Percentiles rank a stretch among this genome's conserved stretches.
These are phyloP conservation scores for Phytophthora hibernalis DNA, from an alignment of 352 stramenopile genomes.

Conservation along the genomic window DNA sequence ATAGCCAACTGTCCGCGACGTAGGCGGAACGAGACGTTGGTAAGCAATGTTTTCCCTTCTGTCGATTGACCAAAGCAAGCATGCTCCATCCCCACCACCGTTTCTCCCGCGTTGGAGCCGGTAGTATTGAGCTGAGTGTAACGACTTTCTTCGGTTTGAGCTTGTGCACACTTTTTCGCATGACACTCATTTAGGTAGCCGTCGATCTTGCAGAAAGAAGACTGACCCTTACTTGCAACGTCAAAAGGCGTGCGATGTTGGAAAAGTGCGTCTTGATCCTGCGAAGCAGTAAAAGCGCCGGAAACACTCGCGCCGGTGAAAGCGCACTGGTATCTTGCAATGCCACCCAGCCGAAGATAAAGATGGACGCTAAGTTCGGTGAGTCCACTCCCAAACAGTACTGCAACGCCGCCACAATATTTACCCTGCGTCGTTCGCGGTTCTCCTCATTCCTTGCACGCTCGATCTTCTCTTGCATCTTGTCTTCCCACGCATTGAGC, in stretches of 20 bases:
- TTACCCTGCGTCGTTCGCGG: constrained; percentile 27
- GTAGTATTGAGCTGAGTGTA: neutral
- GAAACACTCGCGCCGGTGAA: constrained; percentile 44
- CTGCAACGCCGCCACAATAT: constrained; percentile 35
- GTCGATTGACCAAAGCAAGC: constrained; percentile 51
- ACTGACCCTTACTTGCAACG: constrained; percentile 26
- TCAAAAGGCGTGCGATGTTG: constrained; percentile 37
- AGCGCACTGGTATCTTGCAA: constrained; percentile 36
- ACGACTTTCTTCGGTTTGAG: constrained; percentile 8
- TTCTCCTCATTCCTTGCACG: constrained; percentile 48
- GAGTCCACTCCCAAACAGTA: constrained; percentile 41
- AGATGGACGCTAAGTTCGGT: constrained; percentile 45
- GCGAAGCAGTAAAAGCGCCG: constrained; percentile 42
- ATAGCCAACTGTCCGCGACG: constrained; percentile 61
- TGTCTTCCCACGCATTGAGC: constrained; percentile 66
- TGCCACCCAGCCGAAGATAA: constrained; percentile 49
- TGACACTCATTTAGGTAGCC: constrained; percentile 24
- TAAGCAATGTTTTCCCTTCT: constrained; percentile 50
- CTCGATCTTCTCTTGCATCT: constrained; percentile 51
- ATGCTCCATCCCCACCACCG: constrained; percentile 45
- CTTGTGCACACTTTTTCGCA: constrained; percentile 10
- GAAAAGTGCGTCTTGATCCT: constrained; percentile 45
- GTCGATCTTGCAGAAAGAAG: constrained; percentile 37
- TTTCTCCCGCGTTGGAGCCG: constrained; percentile 23
- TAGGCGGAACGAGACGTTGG: constrained; percentile 58